Evolutionary conservation across 73 alveolate genomes (phyloP).

Genomic region (Symbiodinium natans): DNA sequence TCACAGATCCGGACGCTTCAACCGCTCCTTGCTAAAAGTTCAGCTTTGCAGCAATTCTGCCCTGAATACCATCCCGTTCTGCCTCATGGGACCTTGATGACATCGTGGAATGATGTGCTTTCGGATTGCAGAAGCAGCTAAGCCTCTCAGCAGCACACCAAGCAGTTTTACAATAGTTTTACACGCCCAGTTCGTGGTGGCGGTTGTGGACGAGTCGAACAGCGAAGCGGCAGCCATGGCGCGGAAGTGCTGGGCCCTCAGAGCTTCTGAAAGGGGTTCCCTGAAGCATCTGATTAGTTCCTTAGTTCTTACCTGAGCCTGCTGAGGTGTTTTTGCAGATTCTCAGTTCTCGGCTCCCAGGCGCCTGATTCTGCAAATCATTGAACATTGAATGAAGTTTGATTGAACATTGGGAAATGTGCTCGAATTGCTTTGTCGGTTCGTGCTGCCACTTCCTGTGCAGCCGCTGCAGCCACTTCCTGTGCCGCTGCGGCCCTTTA

Average conservation of each 20-base stretch:
- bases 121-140: no score
- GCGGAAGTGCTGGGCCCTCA: not conserved
- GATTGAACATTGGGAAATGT: not conserved
- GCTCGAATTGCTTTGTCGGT: not conserved
- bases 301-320: not conserved
- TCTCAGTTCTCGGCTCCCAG: not conserved
- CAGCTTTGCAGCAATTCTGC: no score
- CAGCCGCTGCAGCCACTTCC: no score
- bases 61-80: no score
- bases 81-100: no score
- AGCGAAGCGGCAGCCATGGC: conserved; percentile 31
- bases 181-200: conserved; percentile 35
- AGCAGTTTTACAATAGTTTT: no score
- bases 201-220: not conserved
- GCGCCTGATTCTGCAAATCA: not conserved
- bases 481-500: no score
- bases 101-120: no score
- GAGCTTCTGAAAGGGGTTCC: no score
- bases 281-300: not conserved
- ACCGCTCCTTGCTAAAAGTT: not conserved
- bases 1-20: conserved; percentile 15
- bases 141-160: no score
- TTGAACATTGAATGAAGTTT: no score
- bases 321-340: not conserved
- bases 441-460: no score